Conservation (phyloP, 129 eudicot species). For the Scalesia atractyloides region DNA sequence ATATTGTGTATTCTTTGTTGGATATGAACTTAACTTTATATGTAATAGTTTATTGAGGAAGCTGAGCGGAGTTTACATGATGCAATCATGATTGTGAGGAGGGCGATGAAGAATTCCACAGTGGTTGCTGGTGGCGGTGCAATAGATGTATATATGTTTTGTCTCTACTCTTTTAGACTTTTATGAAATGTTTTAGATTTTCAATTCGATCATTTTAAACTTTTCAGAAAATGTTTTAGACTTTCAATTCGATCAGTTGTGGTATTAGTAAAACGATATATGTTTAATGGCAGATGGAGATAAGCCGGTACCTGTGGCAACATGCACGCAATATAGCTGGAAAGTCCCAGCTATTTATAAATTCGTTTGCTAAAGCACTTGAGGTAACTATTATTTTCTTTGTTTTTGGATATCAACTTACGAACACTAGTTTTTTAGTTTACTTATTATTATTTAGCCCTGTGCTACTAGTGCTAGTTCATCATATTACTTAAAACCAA, state of each 20-base stretch:
- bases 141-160: constrained; percentile 83
- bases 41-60: constrained; percentile 89
- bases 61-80: constrained; percentile 99
- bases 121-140: constrained; percentile 99
- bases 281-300: constrained; percentile 70
- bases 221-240: not conserved
- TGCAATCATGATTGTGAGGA: constrained; percentile 98
- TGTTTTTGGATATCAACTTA: constrained; percentile 6
- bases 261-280: not conserved
- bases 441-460: not conserved
- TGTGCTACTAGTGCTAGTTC: not conserved
- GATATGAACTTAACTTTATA: constrained; percentile 15
- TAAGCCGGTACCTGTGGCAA: constrained; percentile 89
- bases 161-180: not conserved
- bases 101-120: constrained; percentile 93
- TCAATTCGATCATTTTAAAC: not conserved
- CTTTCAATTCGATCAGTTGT: not conserved
- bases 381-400: constrained; percentile 56
- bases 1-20: not conserved
- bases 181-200: not conserved
- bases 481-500: constrained; percentile 7
- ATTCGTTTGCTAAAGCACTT: constrained; percentile 94
- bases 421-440: not conserved
- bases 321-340: constrained; percentile 99
- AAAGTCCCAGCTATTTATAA: constrained; percentile 96